A percentile compares a stretch with the other conserved stretches of the same genome.
Evolutionary conservation across 2,329 filamentous ascomycete species (phyloP).

Genomic region (Thielaviopsis ethacetica): DNA sequence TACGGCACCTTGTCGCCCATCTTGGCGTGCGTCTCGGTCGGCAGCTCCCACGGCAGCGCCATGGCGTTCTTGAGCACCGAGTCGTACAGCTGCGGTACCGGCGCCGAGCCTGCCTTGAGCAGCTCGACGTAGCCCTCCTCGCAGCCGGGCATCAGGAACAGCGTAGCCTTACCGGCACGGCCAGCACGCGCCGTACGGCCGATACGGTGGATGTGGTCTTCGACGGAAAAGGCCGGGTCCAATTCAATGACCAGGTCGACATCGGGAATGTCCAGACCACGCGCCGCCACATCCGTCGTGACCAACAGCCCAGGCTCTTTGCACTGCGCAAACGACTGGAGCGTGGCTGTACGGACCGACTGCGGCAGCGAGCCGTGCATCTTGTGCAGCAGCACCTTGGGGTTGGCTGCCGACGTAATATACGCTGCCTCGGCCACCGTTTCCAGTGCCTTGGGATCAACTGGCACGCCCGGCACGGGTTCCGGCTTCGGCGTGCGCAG

Average conservation of each 20-base stretch:
- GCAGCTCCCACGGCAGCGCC: slow-evolving; percentile 40
- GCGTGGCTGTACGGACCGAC: slow-evolving; percentile 69
- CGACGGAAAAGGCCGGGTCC: slow-evolving; percentile 82
- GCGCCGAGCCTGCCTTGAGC: slow-evolving; percentile 36
- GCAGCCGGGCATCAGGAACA: slow-evolving; percentile 79
- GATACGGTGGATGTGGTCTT: slow-evolving; percentile 88
- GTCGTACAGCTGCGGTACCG: slow-evolving; percentile 35
- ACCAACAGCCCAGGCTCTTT: slow-evolving; percentile 67
- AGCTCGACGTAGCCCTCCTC: slow-evolving; percentile 83
- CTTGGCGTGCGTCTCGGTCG: slow-evolving; percentile 49
- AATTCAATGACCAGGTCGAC: slow-evolving; percentile 94
- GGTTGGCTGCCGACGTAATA: slow-evolving; percentile 60
- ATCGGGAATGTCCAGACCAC: slow-evolving; percentile 86
- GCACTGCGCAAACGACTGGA: slow-evolving; percentile 61
- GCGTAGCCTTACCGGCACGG: slow-evolving; percentile 65
- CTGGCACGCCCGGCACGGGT: slow-evolving; percentile 1
- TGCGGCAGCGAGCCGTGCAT: slow-evolving; percentile 89
- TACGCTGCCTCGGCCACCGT: slow-evolving; percentile 56
- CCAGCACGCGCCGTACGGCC: slow-evolving; percentile 90
- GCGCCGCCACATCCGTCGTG: slow-evolving; percentile 89
- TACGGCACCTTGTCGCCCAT: slow-evolving; percentile 26
- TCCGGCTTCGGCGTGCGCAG: slow-evolving; percentile 25
- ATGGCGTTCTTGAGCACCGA: slow-evolving; percentile 49
- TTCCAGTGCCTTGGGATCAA: slow-evolving; percentile 22
- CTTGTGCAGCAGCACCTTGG: slow-evolving; percentile 57